Evolutionary conservation across 768 basidiomycete genomes (phyloP).

Genomic region (Antrodiella citrinella): DNA sequence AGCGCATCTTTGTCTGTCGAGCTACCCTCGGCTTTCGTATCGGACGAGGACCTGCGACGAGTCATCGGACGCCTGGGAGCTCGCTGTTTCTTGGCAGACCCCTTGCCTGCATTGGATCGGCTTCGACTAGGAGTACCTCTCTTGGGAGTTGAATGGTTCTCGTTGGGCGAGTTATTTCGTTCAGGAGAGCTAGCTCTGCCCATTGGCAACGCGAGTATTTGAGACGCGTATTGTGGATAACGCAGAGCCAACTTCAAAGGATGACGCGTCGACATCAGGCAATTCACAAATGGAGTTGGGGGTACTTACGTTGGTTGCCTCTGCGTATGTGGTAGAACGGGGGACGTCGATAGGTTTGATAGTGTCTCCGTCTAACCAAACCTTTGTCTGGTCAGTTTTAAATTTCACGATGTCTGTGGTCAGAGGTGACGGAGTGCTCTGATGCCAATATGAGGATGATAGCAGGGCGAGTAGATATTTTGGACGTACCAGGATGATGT

Average conservation of each 20-base stretch:
- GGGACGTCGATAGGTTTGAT: slow-evolving; percentile 13
- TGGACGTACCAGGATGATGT: background rate
- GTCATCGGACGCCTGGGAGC: background rate
- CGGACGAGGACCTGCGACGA: background rate
- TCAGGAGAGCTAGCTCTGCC: no score
- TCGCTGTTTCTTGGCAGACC: background rate
- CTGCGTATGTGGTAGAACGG: slow-evolving; percentile 16
- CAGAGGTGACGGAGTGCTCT: no score
- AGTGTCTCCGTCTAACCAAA: slow-evolving; percentile 5
- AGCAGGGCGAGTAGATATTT: background rate
- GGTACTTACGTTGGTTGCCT: slow-evolving; percentile 15
- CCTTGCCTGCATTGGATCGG: background rate
- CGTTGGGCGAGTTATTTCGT: background rate
- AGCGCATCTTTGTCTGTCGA: no score
- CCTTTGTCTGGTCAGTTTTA: background rate
- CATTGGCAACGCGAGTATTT: slow-evolving; percentile 10
- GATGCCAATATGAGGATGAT: background rate
- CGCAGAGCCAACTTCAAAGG: slow-evolving; percentile 10
- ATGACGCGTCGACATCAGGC: background rate
- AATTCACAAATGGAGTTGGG: background rate
- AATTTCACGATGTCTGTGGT: no score
- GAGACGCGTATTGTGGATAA: slow-evolving; percentile 11
- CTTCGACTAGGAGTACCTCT: background rate
- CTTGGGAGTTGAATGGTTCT: background rate
- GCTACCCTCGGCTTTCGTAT: background rate